Evolutionary conservation across 1,284 basidiomycete species (phyloP).

Genomic region (Wolfiporia cocos): DNA sequence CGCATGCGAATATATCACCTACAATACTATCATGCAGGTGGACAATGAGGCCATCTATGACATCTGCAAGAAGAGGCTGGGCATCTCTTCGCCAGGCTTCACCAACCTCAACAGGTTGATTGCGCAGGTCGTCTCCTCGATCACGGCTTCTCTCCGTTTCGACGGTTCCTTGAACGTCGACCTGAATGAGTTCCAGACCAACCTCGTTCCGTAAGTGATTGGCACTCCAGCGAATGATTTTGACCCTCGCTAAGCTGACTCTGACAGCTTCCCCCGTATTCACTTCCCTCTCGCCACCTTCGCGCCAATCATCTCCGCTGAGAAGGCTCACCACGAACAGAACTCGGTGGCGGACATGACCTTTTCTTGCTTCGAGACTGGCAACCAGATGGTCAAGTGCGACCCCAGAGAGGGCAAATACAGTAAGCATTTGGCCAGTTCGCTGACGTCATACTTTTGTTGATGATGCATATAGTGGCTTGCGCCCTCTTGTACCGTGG

Average conservation of each 20-base stretch:
- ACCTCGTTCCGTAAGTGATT: slow-evolving; percentile 58
- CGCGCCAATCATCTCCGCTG: slow-evolving; percentile 82
- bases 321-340: slow-evolving; percentile 83
- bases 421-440: slow-evolving; percentile 41
- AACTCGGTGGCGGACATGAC: slow-evolving; percentile 94
- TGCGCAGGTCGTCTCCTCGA: slow-evolving; percentile 86
- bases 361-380: slow-evolving; percentile 89
- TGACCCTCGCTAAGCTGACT: slow-evolving; percentile 2
- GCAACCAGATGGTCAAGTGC: slow-evolving; percentile 89
- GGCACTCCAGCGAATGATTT: not conserved
- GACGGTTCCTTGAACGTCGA: slow-evolving; percentile 80
- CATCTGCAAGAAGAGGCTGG: slow-evolving; percentile 88
- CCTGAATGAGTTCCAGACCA: slow-evolving; percentile 82
- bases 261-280: slow-evolving; percentile 61
- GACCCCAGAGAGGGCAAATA: slow-evolving; percentile 83
- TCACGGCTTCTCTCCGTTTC: slow-evolving; percentile 79
- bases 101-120: slow-evolving; percentile 88
- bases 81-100: slow-evolving; percentile 76
- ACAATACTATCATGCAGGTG: no score
- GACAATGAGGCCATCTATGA: slow-evolving; percentile 96
- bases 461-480: slow-evolving; percentile 42
- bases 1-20: no score
- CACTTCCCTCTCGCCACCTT: slow-evolving; percentile 92
- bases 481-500: slow-evolving; percentile 79
- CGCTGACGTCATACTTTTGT: not conserved